Evolutionary conservation across 2,329 filamentous ascomycete species (phyloP), one percentile per base, ranked within the genome.

Genomic region (Xylariaceae sp.): DNA sequence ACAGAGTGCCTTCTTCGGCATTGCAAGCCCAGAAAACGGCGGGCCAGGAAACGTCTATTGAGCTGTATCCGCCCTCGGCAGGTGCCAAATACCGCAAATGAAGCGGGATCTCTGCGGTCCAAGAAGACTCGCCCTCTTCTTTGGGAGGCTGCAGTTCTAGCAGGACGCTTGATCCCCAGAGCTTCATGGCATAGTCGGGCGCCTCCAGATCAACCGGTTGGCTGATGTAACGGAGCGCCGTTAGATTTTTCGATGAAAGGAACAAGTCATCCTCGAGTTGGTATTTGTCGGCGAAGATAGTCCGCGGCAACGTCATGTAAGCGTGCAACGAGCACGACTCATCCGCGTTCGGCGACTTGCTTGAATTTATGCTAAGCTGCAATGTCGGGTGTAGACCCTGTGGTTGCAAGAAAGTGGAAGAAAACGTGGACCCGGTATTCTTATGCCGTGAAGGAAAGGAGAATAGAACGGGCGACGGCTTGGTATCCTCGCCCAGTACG

Each of bases 11-110:
- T 41, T 80, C 76, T 8, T 80, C 77, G 0, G 83, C 79, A 6
- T 78, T 74, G 61, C 92, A 97, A 1, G 90, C 89, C 91, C 91
- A 96, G 71, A 96, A 96, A 0, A 96, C 78, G 0, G 80, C 78
- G 0, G 92, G 92, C 70, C 86, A 91, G 0, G 92, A 87, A 0
- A 93, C 64, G n/a, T 80, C 69, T 1, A 83, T 65, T 4, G 72
- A 55, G 2, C 68, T 64, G 52, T 79, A 72, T 3, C 83, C 83
- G 3, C 73, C 73, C 35, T 66, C 64, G 0, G 75, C 73, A 0
- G 86, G 86, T 5, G 74, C 68, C 4, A 95, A 74, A 63, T 96
- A 97, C 23, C 92, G 85, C 3, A 95, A 75, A 61, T 97, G 92
- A 12, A 95, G 75, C 0, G 92, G 91, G 27, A 97, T 78, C 47